phyloP scores from a whole-genome alignment of 2,329 filamentous ascomycete species.

The Ilyonectria destructans region DNA sequence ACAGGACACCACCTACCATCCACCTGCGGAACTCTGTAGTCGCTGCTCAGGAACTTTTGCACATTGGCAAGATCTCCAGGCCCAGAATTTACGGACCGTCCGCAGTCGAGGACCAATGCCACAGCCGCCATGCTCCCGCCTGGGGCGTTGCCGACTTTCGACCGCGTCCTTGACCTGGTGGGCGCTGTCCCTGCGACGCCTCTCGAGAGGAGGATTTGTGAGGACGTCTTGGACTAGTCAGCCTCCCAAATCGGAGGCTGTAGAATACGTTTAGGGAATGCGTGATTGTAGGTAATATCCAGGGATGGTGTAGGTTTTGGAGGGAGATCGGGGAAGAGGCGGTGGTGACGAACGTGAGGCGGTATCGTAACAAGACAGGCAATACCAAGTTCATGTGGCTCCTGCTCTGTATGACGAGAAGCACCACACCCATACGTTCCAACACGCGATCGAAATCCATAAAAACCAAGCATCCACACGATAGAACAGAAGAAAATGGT shows the following conservation, averaged over 20 bases:
- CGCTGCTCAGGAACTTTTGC: constrained; percentile 31
- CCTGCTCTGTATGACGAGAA: constrained; percentile 13
- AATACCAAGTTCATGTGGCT: constrained; percentile 13
- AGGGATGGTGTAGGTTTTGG: neutral
- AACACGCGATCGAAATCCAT: neutral
- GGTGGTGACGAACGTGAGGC: neutral
- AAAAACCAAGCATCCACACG: neutral
- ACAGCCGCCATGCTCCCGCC: constrained; percentile 34
- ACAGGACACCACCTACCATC: constrained; percentile 25
- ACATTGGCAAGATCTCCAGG: constrained; percentile 32
- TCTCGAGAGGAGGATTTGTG: constrained; percentile 49
- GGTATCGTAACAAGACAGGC: neutral
- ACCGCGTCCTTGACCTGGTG: constrained; percentile 26
- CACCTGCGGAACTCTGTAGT: constrained; percentile 20
- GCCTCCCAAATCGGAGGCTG: constrained; percentile 26
- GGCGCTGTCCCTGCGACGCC: constrained; percentile 44
- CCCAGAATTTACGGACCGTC: constrained; percentile 31
- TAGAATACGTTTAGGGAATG: constrained; percentile 17
- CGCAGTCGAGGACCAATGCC: constrained; percentile 36
- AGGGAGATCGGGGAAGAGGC: neutral
- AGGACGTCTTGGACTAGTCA: constrained; percentile 46
- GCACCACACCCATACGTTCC: neutral
- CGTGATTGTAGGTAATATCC: constrained; percentile 4
- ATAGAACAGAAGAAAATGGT: constrained; percentile 2
- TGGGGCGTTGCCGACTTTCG: constrained; percentile 18